phyloP scores from a whole-genome alignment of 2,329 filamentous ascomycete genomes.

The Fusarium sp. region DNA sequence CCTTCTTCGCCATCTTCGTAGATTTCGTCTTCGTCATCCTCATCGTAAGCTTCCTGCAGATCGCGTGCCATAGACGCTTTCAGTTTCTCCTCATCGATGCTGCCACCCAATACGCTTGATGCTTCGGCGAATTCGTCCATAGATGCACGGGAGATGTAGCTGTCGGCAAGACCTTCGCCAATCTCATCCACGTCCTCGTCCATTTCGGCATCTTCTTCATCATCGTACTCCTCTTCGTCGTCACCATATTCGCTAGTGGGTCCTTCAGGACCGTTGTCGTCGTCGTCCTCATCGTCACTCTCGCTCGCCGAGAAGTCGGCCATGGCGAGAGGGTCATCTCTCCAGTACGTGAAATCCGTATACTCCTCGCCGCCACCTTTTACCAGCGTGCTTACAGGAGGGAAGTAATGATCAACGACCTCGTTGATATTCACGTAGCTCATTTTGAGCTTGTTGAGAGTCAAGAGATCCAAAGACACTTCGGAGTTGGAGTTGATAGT shows the following conservation, averaged over 20 bases:
- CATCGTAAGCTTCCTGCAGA: constrained; percentile 54
- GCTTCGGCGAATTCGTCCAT: constrained; percentile 54
- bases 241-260: constrained; percentile 59
- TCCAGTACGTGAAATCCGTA: constrained; percentile 98
- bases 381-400: constrained; percentile 86
- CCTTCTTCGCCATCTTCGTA: constrained; percentile 39
- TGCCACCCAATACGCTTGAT: constrained; percentile 57
- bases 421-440: constrained; percentile 98
- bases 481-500: constrained; percentile 99
- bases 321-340: constrained; percentile 83
- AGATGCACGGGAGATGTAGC: constrained; percentile 47
- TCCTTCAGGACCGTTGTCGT: constrained; percentile 65
- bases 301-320: constrained; percentile 92
- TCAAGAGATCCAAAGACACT: constrained; percentile 89
- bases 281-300: constrained; percentile 60
- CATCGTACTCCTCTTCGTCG: constrained; percentile 57
- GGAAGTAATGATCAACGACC: constrained; percentile 98
- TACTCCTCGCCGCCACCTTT: constrained; percentile 92
- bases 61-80: constrained; percentile 54
- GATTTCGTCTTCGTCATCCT: constrained; percentile 57
- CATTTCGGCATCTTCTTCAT: constrained; percentile 58
- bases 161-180: constrained; percentile 48
- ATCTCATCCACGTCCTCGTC: constrained; percentile 56
- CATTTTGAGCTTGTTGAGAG: constrained; percentile 93
- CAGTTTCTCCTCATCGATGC: constrained; percentile 58